Percentiles rank a stretch among this genome's conserved stretches.
These are phyloP conservation scores for Phyllostachys edulis DNA, from an alignment of 176 grass and related monocot genomes.

Conservation along the genomic window DNA sequence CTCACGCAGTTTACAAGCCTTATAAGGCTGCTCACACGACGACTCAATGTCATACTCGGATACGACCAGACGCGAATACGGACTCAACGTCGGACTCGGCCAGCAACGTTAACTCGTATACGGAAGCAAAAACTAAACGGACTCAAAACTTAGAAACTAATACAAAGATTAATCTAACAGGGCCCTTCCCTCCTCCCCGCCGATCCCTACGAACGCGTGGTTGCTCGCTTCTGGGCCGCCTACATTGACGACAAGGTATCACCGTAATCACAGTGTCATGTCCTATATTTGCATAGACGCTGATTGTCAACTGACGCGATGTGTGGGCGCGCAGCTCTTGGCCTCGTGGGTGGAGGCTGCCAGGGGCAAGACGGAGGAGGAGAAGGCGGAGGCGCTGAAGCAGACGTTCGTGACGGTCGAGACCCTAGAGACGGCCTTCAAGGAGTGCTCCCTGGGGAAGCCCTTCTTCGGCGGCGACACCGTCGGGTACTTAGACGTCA, in stretches of 20 bases:
- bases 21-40: no score
- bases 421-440: constrained; percentile 36
- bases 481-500: constrained; percentile 43
- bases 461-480: constrained; percentile 51
- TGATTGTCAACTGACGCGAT: background rate
- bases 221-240: constrained; percentile 34
- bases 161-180: no score
- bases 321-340: background rate
- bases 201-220: constrained; percentile 34
- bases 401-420: background rate
- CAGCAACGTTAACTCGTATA: no score
- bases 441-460: constrained; percentile 32
- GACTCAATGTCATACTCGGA: no score
- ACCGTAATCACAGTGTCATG: background rate
- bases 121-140: no score
- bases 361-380: constrained; percentile 17
- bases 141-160: no score
- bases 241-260: constrained; percentile 40
- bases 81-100: no score
- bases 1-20: no score
- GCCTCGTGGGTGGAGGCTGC: background rate
- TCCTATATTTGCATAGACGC: background rate
- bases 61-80: no score
- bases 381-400: constrained; percentile 20
- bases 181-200: constrained; percentile 31